Conservation (phyloP, 2,329 filamentous ascomycete species). For the Neonectria ditissima region DNA sequence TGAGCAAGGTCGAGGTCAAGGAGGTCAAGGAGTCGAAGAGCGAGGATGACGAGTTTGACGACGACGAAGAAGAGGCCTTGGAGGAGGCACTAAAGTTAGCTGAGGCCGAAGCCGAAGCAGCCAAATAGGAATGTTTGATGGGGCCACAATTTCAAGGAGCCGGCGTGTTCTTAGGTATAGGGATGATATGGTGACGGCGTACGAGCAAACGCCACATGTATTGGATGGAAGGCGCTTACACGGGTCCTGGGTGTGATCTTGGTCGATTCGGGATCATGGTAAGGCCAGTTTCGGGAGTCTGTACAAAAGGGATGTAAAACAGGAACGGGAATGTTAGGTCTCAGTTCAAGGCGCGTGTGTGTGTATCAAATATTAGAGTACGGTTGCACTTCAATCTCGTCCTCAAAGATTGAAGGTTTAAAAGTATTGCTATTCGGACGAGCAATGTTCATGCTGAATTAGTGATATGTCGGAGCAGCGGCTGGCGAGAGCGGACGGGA, state of each 20-base stretch:
- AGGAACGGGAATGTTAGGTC: conserved; percentile 21
- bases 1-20: conserved; percentile 31
- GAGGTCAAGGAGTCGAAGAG: conserved; percentile 16
- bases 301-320: conserved; percentile 20
- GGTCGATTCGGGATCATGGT: conserved; percentile 24
- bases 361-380: conserved; percentile 8
- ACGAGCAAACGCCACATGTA: conserved; percentile 17
- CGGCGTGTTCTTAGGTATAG: conserved; percentile 20
- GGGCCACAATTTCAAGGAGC: conserved; percentile 11
- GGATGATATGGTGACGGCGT: conserved; percentile 34
- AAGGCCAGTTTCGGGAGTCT: conserved; percentile 33
- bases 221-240: conserved; percentile 24
- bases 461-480: conserved; percentile 21
- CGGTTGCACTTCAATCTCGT: conserved; percentile 12
- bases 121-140: conserved; percentile 28
- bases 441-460: conserved; percentile 14
- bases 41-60: conserved; percentile 49
- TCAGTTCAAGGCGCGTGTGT: conserved; percentile 8
- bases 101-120: conserved; percentile 48
- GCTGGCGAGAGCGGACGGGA: conserved; percentile 9
- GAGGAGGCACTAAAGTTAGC: conserved; percentile 51
- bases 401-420: conserved; percentile 3
- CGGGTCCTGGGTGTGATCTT: conserved; percentile 18
- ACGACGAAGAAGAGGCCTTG: conserved; percentile 53
- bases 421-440: too few relatives aligned